Evolutionary conservation across 1,284 basidiomycete species (phyloP), one percentile per base, ranked within the genome.

Genomic region (Trametes sp.): DNA sequence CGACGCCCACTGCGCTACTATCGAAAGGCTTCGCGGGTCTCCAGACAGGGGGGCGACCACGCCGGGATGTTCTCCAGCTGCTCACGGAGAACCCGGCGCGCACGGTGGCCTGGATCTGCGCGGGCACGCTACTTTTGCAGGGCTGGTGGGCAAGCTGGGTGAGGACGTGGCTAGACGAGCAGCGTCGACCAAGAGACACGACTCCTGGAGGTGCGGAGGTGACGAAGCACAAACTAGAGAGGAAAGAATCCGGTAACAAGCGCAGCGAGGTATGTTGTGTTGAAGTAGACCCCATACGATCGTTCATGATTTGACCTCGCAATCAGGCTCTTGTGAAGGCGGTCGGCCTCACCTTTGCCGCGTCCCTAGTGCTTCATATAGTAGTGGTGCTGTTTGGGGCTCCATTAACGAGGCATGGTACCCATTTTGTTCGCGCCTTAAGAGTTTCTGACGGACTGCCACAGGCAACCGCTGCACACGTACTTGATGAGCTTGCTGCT

Each of bases 121-220:
- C 75, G 0, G 93, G 92, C 1, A 80, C 83, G 0, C 69, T 76
- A 4, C 61, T 92, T 3, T 74, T 93, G 45, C 86, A 92, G 70
- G 76, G 77, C 9, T 94, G 91, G 89, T 94, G 92, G 90, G 89
- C 84, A 1, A 82, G 83, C 7, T 90, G 86, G 81, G 70, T 92
- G 65, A 77, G 83, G 55, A 63, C 74, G 29, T 92, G 88, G 88
- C 58, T 66, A 21, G 65, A 73, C 10, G 72, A 72, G 23, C 55
- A 58, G 7, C 61, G 19, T 48, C 46, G 11, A 48, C 68, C 9
- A 63, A 59, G 24, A 53, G 56, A 23, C 67, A 60, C 23, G 69
- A 72, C 51, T 23, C 65, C 68, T 24, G 72, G 72, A 38, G 65
- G 55, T 58, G 69, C 64, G 44, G 69, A 74, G 45, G 52, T 54